Base-by-base conservation (phyloP, 2,329 filamentous ascomycete species). In the Venturiaceae sp. region DNA sequence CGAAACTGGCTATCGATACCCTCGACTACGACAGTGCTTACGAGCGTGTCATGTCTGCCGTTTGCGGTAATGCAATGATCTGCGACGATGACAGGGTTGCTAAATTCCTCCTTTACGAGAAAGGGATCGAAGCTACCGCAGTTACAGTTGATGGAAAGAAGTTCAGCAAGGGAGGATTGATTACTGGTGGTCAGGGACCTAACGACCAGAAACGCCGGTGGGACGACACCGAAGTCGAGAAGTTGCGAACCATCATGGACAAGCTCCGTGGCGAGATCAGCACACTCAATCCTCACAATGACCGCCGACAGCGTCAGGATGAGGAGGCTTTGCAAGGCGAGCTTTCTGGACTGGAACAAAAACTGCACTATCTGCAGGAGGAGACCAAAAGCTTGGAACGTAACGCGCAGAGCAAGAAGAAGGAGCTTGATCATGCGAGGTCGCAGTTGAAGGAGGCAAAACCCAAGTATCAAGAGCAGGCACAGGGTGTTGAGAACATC, bases 71-170 rank as follows among this genome's bases (percentile, higher is more conserved):
- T 72, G 91, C 92, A 4, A 89, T 99, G 63, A 90, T 99, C 5
- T 97, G 92, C 67, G 94, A 99, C 71, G 88, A 83, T 58, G 78
- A 96, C 36, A 82, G 87, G 3, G 85, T 94, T 57, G 94, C 94
- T 30, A 95, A 95, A 70, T 83, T 92, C 60, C 85, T 99, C 50
- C 92, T 90, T 68, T 97, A 95, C 69, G 84, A 88, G 59, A 87
- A 84, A 63, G 86, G 83, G 33, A 86, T 96, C 33, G 88, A 92
- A 60, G 92, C 95, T 57, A 97, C 97, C 72, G 92, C 92, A 5
- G 92, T 99, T 13, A 95, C 92, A 0, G 74, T 97, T 13, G 92
- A 97, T 68, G 94, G 94, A n/a, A 92, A 87, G 58, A 87, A 99
- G 61, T 96, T 99, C 63, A 91, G 96, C 76, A 97, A 97, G 70